Base-by-base conservation (phyloP, 208 protist species). In the Leishmania martiniquensis region DNA sequence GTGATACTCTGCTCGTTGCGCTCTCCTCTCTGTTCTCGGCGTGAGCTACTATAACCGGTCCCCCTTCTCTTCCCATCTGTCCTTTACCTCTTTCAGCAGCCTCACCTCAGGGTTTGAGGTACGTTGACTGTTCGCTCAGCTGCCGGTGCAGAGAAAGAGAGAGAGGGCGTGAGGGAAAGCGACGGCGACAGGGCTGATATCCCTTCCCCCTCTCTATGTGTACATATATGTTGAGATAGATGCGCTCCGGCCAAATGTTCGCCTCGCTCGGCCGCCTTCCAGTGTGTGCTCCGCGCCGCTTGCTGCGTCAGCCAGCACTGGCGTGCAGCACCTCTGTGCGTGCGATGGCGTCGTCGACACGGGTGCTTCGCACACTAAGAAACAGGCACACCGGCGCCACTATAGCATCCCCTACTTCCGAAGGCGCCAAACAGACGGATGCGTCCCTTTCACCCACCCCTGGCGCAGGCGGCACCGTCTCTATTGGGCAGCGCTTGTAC, bases 401-500 rank as follows among this genome's bases (percentile, higher is more conserved):
- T 22, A 59, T 29, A 4, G 49, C n/a, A 42, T 29, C 69, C 15
- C 29, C 69, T 52, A 15, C 47, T 5, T 34, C 20, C 17, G 34
- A 69, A 47, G 39, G 20, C 9, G 39, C 49, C 32, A 22, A 5
- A 4, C 12, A 32, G 17, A 44, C 69, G 34, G 49, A 13, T 39
- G 20, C 2, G 13, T 22, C n/a, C 20, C 32, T 17, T 20, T 47
- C 3, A 17, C 39, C 13, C 22, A 49, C 25, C 42, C 65, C 65
- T n/a, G 65, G 65, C 44, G 65, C 65, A 47, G 25, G 29, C n/a
- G 34, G 45, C 39, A 70, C 59, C 37, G 65, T 66, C 4, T 34
- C 49, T 55, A 37, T 78, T 29, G 81, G 51, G 25, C 45, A 72
- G 22, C 77, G 69, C 12, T 72, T 86, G 49, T 83, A 70, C 44